Evolutionary conservation across 1,284 basidiomycete genomes (phyloP), one percentile per base, ranked within the genome.

Genomic region (Laetiporus sulphureus): DNA sequence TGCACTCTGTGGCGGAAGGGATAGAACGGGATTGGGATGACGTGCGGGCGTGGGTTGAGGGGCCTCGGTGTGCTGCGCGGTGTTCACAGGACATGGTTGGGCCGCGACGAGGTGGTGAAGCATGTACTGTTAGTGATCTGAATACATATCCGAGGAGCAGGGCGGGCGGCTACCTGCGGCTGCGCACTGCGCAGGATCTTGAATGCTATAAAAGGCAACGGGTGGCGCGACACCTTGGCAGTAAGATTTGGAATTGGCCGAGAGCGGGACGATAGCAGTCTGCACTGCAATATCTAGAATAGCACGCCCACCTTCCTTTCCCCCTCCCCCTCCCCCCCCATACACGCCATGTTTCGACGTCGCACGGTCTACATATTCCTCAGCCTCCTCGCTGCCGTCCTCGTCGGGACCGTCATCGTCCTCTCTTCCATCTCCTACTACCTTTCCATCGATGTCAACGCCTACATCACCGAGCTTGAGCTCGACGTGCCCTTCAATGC

Each of bases 351-450:
- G 55, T 53, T 60, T 36, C 74, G 76, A 52, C 70, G 79, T 56
- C 74, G 83, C 55, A 65, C 75, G 5, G 63, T 89, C 42, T 78
- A 86, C 64, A 67, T 79, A 49, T 73, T 84, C 45, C 77, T 96
- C 45, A 72, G 78, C 56, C 61, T 96, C 51, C 80, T 96, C 51
- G 85, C 77, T 41, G 77, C 96, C 49, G 69, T 98, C 66, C 80
- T 98, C 44, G 56, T 91, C 29, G 94, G 94, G 38, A 98, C 95
- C 22, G 80, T 97, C 62, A 61, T 91, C 62, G 91, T 99, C 44
- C 83, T 99, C 59, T 87, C 87, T 12, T 90, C 91, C 20, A 79
- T 96, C 34, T 87, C 90, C 22, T 86, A 87, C 62, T 96, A 93
- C 64, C 89, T 98, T 54, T 77, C 82, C 52, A 92, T 98, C 59